phyloP scores from a whole-genome alignment of 1,284 basidiomycete genomes.

The Flammula alnicola region DNA sequence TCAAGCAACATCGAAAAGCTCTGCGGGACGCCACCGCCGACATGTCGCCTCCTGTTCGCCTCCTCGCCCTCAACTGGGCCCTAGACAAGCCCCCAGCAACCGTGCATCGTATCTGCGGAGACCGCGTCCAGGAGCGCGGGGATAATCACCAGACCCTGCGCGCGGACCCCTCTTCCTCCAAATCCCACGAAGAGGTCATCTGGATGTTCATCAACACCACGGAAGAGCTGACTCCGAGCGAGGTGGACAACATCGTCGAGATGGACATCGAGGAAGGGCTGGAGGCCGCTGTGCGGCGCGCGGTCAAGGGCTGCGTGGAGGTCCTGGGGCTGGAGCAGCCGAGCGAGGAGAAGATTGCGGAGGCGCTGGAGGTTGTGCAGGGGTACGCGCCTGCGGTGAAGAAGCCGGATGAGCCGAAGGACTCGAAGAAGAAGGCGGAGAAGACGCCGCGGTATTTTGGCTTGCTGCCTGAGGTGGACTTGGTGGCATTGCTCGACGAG shows the following conservation, averaged over 20 bases:
- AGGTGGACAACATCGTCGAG: conserved; percentile 74
- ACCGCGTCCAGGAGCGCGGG: conserved; percentile 77
- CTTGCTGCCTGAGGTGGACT: conserved; percentile 74
- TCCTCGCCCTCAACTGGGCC: conserved; percentile 84
- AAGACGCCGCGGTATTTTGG: conserved; percentile 71
- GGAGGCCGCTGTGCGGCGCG: conserved; percentile 56
- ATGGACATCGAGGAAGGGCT: conserved; percentile 52
- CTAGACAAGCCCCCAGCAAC: conserved; percentile 53
- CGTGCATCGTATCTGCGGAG: conserved; percentile 76
- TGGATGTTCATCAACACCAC: conserved; percentile 76
- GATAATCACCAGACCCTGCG: conserved; percentile 84
- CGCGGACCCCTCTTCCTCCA: conserved; percentile 47
- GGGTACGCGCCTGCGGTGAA: conserved; percentile 53
- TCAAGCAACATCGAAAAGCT: conserved; percentile 73
- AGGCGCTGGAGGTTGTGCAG: conserved; percentile 61
- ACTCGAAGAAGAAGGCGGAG: conserved; percentile 32
- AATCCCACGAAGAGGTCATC: conserved; percentile 79
- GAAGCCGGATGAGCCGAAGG: conserved; percentile 38
- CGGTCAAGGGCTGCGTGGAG: conserved; percentile 61
- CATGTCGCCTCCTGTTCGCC: conserved; percentile 57
- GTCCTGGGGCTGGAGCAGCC: conserved; percentile 60
- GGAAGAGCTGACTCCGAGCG: conserved; percentile 74
- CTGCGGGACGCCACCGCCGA: conserved; percentile 60
- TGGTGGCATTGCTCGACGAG: conserved; percentile 51
- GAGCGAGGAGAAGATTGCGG: conserved; percentile 55